These are phyloP conservation scores for Talaromyces adpressus DNA, from an alignment of 495 filamentous ascomycete species.

Conservation along the genomic window DNA sequence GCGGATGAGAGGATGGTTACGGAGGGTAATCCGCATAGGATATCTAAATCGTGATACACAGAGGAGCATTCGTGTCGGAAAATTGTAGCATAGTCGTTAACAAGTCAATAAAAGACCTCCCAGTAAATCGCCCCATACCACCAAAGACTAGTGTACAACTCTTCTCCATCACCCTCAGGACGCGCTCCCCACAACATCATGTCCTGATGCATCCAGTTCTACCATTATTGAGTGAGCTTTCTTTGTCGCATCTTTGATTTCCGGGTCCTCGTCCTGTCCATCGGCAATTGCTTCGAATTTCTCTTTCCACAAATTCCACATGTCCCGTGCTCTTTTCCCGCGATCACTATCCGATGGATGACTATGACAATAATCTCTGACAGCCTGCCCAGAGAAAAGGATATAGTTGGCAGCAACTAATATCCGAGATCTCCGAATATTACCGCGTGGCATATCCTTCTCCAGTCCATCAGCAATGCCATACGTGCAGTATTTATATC, in stretches of 20 bases:
- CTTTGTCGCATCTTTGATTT: background rate
- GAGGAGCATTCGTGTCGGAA: background rate
- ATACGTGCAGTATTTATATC: background rate
- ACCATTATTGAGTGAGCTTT: background rate
- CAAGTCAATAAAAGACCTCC: background rate
- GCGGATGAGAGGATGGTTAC: background rate
- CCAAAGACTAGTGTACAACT: background rate
- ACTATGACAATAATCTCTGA: background rate
- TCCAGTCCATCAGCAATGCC: too few species aligned
- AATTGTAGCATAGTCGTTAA: background rate
- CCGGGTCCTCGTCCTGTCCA: background rate
- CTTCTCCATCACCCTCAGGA: background rate
- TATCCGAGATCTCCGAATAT: background rate
- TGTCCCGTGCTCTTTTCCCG: background rate
- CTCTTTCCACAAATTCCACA: background rate
- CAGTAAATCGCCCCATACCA: background rate
- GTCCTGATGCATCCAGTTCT: background rate
- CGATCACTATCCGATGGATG: background rate
- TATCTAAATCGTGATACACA: background rate
- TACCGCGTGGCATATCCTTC: background rate
- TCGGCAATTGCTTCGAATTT: background rate
- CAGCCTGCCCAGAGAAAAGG: background rate
- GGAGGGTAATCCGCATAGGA: background rate
- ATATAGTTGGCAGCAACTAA: background rate
- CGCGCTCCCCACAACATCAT: background rate